Conservation (phyloP, 2,329 filamentous ascomycete genomes). For the Pseudogymnoascus sp. region DNA sequence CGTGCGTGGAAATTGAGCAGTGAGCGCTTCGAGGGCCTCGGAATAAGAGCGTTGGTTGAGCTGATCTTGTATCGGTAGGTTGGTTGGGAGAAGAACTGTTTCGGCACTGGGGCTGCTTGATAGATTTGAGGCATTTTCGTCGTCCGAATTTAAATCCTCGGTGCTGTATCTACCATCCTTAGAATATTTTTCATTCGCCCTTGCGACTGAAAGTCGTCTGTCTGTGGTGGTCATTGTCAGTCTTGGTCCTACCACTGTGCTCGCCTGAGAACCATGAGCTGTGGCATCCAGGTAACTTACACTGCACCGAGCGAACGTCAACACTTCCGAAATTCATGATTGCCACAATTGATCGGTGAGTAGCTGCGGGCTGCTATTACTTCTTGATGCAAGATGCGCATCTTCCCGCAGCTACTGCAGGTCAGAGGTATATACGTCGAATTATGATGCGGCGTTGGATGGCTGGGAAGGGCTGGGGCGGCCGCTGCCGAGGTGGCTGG, state of each 20-base stretch:
- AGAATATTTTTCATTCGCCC: slow-evolving; percentile 3
- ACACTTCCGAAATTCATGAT: slow-evolving; percentile 8
- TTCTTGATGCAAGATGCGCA: slow-evolving; percentile 8
- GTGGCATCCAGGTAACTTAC: not conserved
- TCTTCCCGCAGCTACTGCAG: slow-evolving; percentile 8
- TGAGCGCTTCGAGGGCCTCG: slow-evolving; percentile 15
- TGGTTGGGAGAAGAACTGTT: not conserved
- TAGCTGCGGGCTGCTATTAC: not conserved
- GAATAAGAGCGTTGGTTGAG: slow-evolving; percentile 13
- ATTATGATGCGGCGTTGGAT: not conserved
- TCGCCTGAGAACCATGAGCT: not conserved
- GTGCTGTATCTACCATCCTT: not conserved
- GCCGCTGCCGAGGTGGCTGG: slow-evolving; percentile 5
- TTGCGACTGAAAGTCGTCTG: not conserved
- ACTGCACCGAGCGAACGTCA: not conserved
- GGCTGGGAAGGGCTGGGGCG: slow-evolving; percentile 7
- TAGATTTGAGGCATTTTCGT: slow-evolving; percentile 20
- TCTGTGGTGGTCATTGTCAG: slow-evolving; percentile 1
- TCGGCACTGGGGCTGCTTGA: not conserved
- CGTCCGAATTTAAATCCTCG: slow-evolving; percentile 20
- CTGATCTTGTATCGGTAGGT: slow-evolving; percentile 12
- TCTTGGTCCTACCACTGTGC: not conserved
- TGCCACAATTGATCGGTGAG: not conserved
- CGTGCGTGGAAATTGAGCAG: slow-evolving; percentile 19
- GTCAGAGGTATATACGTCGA: slow-evolving; percentile 5